Percentiles rank a stretch among this genome's conserved stretches.
Evolutionary conservation across 1,284 basidiomycete genomes (phyloP).

Genomic region (Meripilus lineatus): DNA sequence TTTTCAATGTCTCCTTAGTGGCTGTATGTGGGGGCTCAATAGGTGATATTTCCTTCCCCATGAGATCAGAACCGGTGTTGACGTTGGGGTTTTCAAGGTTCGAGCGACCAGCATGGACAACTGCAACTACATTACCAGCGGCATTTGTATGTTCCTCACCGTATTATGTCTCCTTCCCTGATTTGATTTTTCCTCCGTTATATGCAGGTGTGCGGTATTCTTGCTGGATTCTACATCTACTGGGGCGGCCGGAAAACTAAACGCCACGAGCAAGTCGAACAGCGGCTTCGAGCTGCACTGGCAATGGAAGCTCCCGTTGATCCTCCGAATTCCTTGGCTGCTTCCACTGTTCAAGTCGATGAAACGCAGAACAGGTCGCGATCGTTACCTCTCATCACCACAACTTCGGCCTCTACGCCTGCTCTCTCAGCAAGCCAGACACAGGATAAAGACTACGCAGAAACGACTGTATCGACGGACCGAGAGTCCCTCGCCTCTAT

Average conservation of each 20-base stretch:
- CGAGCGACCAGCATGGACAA: constrained; percentile 61
- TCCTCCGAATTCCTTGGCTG: no score
- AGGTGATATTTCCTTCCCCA: no score
- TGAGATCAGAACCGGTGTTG: no score
- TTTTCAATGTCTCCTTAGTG: constrained; percentile 78
- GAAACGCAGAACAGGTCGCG: no score
- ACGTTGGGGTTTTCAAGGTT: no score
- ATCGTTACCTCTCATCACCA: no score
- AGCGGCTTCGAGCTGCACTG: constrained; percentile 66
- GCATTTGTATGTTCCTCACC: constrained; percentile 61
- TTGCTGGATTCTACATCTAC: constrained; percentile 77
- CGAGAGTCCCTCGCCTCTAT: no score
- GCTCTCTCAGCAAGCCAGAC: no score
- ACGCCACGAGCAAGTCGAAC: constrained; percentile 68
- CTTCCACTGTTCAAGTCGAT: no score
- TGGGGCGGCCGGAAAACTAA: constrained; percentile 75
- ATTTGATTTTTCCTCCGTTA: not conserved
- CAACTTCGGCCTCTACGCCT: no score
- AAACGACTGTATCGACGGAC: no score
- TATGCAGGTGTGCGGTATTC: constrained; percentile 50
- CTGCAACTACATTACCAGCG: constrained; percentile 69
- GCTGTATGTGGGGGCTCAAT: constrained; percentile 81
- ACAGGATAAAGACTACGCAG: no score
- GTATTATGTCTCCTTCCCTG: not conserved
- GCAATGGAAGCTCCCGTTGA: constrained; percentile 31